These are phyloP conservation scores for Botrytis fabae DNA, from an alignment of 2,329 filamentous ascomycete species.

Conservation along the genomic window DNA sequence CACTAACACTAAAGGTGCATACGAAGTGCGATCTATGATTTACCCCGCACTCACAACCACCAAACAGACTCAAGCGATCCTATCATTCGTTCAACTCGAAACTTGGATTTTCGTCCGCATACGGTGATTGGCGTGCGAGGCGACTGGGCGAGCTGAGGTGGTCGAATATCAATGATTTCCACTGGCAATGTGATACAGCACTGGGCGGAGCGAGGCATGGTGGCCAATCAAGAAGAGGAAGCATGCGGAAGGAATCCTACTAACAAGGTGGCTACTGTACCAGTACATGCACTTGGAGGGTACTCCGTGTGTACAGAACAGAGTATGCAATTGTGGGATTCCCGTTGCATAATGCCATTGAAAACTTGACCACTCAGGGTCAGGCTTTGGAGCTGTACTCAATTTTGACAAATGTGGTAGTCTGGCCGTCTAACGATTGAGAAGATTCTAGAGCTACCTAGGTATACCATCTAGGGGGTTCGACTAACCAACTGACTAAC, in stretches of 20 bases:
- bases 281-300: background rate
- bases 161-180: background rate
- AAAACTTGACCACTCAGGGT: background rate
- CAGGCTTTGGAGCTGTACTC: background rate
- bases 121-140: background rate
- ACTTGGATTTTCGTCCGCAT: background rate
- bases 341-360: conserved; percentile 1
- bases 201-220: background rate
- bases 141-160: background rate
- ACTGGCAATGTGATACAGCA: background rate
- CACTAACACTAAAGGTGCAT: background rate
- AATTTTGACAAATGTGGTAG: background rate
- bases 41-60: conserved; percentile 7
- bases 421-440: background rate
- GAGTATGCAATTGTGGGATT: background rate
- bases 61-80: background rate
- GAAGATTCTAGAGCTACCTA: background rate
- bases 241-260: background rate
- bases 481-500: too few species aligned
- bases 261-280: background rate
- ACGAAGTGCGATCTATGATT: background rate
- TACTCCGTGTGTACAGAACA: background rate
- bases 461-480: background rate
- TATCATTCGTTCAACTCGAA: background rate
- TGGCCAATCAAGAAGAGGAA: background rate